phyloP scores from a whole-genome alignment of 805 yeast genomes.

The Tanozyma kutaoensis region DNA sequence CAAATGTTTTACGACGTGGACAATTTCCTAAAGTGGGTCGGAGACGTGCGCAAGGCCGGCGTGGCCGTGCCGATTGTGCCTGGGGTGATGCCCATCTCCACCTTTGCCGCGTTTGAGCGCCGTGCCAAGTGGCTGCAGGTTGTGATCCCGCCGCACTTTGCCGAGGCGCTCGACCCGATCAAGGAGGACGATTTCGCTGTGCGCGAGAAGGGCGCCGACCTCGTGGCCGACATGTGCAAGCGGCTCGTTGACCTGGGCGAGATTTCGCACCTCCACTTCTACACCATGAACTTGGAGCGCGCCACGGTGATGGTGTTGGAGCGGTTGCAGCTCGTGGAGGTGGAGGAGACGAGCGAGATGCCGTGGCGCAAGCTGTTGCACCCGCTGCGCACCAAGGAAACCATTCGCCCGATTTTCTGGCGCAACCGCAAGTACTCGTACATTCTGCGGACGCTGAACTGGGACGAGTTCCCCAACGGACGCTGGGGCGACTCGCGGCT shows the following conservation, averaged over 20 bases:
- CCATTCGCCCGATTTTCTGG: conserved; percentile 94
- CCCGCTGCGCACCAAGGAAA: conserved; percentile 65
- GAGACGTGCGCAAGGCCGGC: conserved; percentile 53
- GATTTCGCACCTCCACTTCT: conserved; percentile 83
- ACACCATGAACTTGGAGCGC: conserved; percentile 94
- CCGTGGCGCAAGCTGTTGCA: conserved; percentile 93
- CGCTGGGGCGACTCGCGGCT: conserved; percentile 98
- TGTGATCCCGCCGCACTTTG: conserved; percentile 60
- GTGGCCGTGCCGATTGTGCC: conserved; percentile 84
- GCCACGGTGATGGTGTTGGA: conserved; percentile 83
- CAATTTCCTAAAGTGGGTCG: conserved; percentile 73
- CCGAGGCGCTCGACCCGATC: conserved; percentile 59
- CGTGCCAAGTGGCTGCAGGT: conserved; percentile 93
- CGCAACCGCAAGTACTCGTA: conserved; percentile 85
- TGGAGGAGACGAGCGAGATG: conserved; percentile 21
- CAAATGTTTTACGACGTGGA: conserved; percentile 97
- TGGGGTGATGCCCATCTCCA: conserved; percentile 98
- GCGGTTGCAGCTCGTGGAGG: conserved; percentile 44
- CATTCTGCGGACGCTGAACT: conserved; percentile 76
- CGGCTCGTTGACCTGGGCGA: conserved; percentile 56
- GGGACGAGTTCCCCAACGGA: conserved; percentile 99
- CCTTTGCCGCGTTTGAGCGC: conserved; percentile 83
- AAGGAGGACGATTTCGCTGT: conserved; percentile 86
- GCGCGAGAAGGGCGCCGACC: conserved; percentile 71
- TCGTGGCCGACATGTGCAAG: conserved; percentile 75